phyloP scores from a whole-genome alignment of 2,329 filamentous ascomycete species.

The Raffaelea deltoideospora region DNA sequence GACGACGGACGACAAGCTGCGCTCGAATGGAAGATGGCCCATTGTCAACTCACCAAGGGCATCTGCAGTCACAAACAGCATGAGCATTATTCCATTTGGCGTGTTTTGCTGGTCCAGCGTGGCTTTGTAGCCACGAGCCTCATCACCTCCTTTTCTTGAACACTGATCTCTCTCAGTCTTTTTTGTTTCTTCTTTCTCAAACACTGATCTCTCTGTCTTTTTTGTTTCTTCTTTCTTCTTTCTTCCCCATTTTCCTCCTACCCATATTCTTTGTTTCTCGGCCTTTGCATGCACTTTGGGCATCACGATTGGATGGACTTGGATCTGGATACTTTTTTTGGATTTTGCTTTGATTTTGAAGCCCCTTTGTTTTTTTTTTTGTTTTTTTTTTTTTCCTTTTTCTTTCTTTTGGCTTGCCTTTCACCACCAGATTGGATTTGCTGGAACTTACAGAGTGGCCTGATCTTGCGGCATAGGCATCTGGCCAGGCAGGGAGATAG shows the following conservation, averaged over 20 bases:
- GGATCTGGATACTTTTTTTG: background rate
- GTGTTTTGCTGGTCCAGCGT: background rate
- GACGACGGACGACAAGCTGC: too few species aligned
- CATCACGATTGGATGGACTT: background rate
- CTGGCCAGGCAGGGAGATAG: constrained; percentile 4
- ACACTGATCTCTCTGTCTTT: constrained; percentile 6
- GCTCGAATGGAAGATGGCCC: too few species aligned
- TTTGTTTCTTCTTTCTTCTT: constrained; percentile 5
- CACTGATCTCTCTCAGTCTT: background rate
- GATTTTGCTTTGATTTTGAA: constrained; percentile 1
- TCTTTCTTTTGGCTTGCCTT: background rate
- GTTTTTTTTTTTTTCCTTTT: background rate
- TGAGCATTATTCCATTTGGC: too few species aligned
- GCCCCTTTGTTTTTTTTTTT: background rate
- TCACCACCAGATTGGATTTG: background rate
- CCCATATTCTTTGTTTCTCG: background rate
- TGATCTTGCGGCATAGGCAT: constrained; percentile 2
- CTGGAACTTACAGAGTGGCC: background rate
- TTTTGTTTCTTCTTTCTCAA: background rate
- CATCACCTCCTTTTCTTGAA: background rate
- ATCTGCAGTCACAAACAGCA: too few species aligned
- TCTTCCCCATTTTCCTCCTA: constrained; percentile 4
- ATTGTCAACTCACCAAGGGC: too few species aligned
- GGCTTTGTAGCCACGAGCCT: background rate
- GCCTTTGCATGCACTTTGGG: background rate